Evolutionary conservation across 805 yeast species (phyloP).

Genomic region (Candida palmyrensis): DNA sequence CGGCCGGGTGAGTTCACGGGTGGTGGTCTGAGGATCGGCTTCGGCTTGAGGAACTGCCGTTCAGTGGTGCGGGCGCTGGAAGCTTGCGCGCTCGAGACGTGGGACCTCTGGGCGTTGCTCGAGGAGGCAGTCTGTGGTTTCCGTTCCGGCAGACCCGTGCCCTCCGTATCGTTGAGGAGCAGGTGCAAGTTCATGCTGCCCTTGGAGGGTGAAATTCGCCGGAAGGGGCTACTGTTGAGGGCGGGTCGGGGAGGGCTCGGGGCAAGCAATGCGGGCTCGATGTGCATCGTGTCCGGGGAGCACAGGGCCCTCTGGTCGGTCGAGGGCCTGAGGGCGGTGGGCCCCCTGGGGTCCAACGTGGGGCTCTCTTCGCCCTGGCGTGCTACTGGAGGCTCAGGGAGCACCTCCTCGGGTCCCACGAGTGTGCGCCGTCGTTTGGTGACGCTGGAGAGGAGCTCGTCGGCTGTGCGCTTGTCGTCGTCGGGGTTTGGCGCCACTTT

Average conservation of each 20-base stretch:
- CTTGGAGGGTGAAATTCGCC: conserved; percentile 37
- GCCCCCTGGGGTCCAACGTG: neutral
- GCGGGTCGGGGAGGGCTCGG: neutral
- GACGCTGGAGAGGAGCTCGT: conserved; percentile 3
- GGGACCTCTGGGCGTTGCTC: too few species aligned
- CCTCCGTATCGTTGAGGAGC: conserved; percentile 19
- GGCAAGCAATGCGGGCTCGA: neutral
- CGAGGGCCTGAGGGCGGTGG: neutral
- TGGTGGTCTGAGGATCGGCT: conserved; percentile 2
- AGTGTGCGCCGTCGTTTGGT: conserved; percentile 35
- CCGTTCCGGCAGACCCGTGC: too few species aligned
- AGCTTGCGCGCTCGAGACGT: too few species aligned
- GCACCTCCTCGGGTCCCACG: conserved; percentile 36
- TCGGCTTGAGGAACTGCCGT: conserved; percentile 10
- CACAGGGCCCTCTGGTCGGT: neutral
- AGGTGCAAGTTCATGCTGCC: conserved; percentile 32
- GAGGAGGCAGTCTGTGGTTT: too few species aligned
- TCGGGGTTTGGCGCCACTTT: conserved; percentile 1
- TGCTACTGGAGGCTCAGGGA: neutral
- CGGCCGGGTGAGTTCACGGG: conserved; percentile 1
- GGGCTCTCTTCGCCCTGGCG: too few species aligned
- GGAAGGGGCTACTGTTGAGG: conserved; percentile 13
- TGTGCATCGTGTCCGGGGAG: neutral
- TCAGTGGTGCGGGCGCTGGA: conserved; percentile 17
- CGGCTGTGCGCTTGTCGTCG: conserved; percentile 3